phyloP scores from a whole-genome alignment of 208 protist species.

The Acanthamoeba triangularis region DNA sequence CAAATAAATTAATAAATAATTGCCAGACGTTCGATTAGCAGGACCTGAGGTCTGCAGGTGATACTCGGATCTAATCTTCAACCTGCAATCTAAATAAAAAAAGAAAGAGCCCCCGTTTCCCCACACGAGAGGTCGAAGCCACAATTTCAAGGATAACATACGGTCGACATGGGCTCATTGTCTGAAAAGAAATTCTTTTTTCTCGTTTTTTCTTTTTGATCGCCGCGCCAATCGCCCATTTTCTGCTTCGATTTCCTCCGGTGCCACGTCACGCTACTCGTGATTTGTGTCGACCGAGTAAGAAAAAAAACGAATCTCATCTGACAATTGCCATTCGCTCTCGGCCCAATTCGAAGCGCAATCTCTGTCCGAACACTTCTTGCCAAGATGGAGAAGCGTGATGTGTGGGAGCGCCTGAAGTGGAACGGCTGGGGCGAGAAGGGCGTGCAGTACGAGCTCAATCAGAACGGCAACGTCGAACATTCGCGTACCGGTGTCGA shows the following conservation, averaged over 20 bases:
- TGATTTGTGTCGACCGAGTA: too few species aligned
- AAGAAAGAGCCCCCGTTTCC: neutral
- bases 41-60: too few species aligned
- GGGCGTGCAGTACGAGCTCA: conserved; percentile 76
- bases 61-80: too few species aligned
- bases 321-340: too few species aligned
- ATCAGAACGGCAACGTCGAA: conserved; percentile 70
- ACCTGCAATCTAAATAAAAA: too few species aligned
- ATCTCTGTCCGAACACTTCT: too few species aligned
- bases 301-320: too few species aligned
- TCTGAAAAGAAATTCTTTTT: neutral
- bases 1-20: neutral
- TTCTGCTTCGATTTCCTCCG: neutral
- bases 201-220: neutral
- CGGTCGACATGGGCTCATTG: neutral
- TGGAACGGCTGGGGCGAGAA: conserved; percentile 85
- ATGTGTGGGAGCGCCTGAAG: conserved; percentile 81
- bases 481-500: conserved; percentile 73
- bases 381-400: conserved; percentile 15
- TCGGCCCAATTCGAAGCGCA: too few species aligned
- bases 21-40: too few species aligned
- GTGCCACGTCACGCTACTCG: too few species aligned
- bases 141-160: neutral
- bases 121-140: neutral
- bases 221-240: neutral